Conservation (phyloP, 2,329 filamentous ascomycete species). For the Pyrenochaeta sp. region DNA sequence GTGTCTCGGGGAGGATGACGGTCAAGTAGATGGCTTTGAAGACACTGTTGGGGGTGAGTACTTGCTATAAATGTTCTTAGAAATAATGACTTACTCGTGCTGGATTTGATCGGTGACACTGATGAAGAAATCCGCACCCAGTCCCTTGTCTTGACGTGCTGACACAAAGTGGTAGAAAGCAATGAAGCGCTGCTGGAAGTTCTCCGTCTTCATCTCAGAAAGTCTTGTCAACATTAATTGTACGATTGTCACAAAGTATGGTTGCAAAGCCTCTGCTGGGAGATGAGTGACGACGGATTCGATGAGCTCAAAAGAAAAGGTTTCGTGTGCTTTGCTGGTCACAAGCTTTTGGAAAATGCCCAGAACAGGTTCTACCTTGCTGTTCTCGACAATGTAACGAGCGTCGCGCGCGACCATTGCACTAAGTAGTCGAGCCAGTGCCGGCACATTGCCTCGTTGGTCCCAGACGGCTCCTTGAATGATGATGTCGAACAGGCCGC, state of each 20-base stretch:
- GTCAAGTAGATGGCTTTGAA: constrained; percentile 86
- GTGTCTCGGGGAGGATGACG: constrained; percentile 87
- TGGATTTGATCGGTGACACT: constrained; percentile 83
- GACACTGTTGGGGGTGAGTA: too few relatives aligned
- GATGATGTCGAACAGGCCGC: constrained; percentile 77
- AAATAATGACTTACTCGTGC: constrained; percentile 59
- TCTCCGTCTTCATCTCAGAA: constrained; percentile 78
- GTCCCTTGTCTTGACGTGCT: constrained; percentile 78
- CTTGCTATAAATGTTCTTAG: not conserved
- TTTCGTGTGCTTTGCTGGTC: constrained; percentile 81
- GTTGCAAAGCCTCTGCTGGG: constrained; percentile 74
- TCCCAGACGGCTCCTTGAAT: constrained; percentile 89
- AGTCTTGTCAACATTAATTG: constrained; percentile 79
- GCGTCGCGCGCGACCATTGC: constrained; percentile 83
- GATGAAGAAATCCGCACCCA: constrained; percentile 93
- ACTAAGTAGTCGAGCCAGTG: constrained; percentile 81
- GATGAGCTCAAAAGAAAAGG: constrained; percentile 86
- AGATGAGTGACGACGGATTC: constrained; percentile 80
- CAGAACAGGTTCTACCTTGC: constrained; percentile 87
- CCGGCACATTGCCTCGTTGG: constrained; percentile 89
- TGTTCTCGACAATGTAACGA: constrained; percentile 74
- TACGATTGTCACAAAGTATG: constrained; percentile 81
- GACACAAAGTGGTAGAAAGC: constrained; percentile 94
- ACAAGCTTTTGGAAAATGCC: constrained; percentile 95
- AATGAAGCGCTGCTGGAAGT: constrained; percentile 84